These are phyloP conservation scores for Pterocarpus santalinus DNA, from an alignment of 306 rosid genomes.

Conservation along the genomic window DNA sequence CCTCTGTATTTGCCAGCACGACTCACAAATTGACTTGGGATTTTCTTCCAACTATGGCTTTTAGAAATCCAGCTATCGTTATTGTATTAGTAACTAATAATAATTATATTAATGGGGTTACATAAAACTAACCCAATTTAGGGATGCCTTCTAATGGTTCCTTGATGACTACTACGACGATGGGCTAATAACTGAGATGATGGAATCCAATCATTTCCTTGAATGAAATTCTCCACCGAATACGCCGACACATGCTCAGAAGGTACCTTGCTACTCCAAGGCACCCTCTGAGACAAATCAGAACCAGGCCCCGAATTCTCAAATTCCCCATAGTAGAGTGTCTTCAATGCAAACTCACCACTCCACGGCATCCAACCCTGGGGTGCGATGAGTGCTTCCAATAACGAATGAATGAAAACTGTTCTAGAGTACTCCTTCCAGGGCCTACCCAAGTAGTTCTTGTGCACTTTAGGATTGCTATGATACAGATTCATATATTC, in stretches of 20 bases:
- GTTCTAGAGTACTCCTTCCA: slow-evolving; percentile 92
- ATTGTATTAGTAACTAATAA: background rate
- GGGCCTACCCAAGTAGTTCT: slow-evolving; percentile 91
- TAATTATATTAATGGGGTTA: slow-evolving; percentile 19
- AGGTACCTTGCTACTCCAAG: slow-evolving; percentile 75
- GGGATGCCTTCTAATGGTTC: slow-evolving; percentile 1
- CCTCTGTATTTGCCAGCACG: background rate
- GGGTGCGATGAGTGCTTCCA: slow-evolving; percentile 62
- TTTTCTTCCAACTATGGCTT: background rate
- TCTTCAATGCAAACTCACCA: slow-evolving; percentile 68
- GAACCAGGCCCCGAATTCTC: slow-evolving; percentile 69
- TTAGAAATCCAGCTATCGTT: slow-evolving; percentile 3
- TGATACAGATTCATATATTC: slow-evolving; percentile 70
- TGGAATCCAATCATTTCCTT: slow-evolving; percentile 77
- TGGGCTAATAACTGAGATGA: slow-evolving; percentile 35
- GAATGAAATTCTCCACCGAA: slow-evolving; percentile 83
- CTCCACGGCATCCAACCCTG: slow-evolving; percentile 87
- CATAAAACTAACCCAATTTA: background rate
- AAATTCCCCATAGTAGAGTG: slow-evolving; percentile 83
- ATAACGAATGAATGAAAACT: slow-evolving; percentile 58
- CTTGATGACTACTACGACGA: background rate
- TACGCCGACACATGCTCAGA: slow-evolving; percentile 58
- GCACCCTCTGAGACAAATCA: slow-evolving; percentile 55
- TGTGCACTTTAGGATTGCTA: slow-evolving; percentile 78
- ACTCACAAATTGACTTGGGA: background rate